Conservation (phyloP, 495 filamentous ascomycete species). For the Talaromyces wortmannii region DNA sequence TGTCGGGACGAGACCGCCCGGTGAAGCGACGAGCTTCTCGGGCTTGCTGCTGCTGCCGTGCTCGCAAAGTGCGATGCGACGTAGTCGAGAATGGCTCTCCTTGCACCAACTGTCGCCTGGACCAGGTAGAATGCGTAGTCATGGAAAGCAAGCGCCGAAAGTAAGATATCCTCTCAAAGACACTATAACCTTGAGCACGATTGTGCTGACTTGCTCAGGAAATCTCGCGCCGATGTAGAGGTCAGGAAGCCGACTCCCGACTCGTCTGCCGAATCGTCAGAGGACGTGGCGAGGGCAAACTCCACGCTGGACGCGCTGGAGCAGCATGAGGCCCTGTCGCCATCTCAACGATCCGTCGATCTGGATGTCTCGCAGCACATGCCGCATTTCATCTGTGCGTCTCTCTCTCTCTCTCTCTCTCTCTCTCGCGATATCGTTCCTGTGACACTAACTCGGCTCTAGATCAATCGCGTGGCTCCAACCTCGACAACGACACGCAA, state of each 20-base stretch:
- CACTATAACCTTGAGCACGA: background rate
- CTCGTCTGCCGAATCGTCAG: constrained; percentile 29
- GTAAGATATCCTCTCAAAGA: constrained; percentile 25
- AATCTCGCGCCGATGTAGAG: constrained; percentile 36
- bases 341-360: constrained; percentile 34
- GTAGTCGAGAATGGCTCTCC: constrained; percentile 82
- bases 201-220: constrained; percentile 22
- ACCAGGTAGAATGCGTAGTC: constrained; percentile 82
- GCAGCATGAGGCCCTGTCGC: constrained; percentile 28
- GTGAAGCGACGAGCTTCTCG: constrained; percentile 81
- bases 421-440: constrained; percentile 7
- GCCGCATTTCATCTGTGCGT: constrained; percentile 42
- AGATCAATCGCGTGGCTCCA: constrained; percentile 3
- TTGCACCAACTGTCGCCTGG: constrained; percentile 83
- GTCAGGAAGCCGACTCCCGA: constrained; percentile 19
- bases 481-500: background rate
- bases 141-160: constrained; percentile 88
- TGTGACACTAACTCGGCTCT: background rate
- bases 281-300: constrained; percentile 28
- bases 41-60: constrained; percentile 79
- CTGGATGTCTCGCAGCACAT: constrained; percentile 40
- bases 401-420: constrained; percentile 22
- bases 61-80: constrained; percentile 90
- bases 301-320: background rate
- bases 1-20: constrained; percentile 38